Base-by-base conservation (phyloP, 2,329 filamentous ascomycete species). In the Diaporthe vexans region DNA sequence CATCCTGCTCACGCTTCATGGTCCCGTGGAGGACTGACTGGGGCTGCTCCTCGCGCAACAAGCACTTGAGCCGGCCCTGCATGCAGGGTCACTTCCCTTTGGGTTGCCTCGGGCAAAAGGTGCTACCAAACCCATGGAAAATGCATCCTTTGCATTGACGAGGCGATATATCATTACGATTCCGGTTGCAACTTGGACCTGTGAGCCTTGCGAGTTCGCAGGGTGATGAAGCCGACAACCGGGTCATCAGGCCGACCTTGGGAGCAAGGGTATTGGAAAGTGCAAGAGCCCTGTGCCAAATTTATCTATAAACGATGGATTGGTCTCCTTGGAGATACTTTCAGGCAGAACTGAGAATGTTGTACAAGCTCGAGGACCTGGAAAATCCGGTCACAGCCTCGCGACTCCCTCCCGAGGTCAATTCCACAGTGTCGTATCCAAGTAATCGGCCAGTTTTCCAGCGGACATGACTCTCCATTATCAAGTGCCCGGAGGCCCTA, bases 31-130 rank as follows among this genome's bases (percentile, higher is more conserved):
- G 10, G 9, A 13, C 10, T 40, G 3, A 54, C 24, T 40, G 48
- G 48, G 21, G 29, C 29, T 26, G 29, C 15, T 35, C 7, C 33
- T 51, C 13, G 10, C 21, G 11, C 46, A 26, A 8, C 29, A n/a
- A 11, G 21, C n/a, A n/a, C n/a, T n/a, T n/a, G n/a, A n/a, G n/a
- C 24, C 17, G 8, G 37, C 63, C 63, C 63, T 68, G 35, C 21
- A 33, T 68, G 63, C 63, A 68, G 63, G 63, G 63, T n/a, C 33
- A 19, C 15, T 8, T 24, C 40, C 40, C 59, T 63, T 17, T n/a
- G 5, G 15, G 17, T 6, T 52, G 37, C 21, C 33, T 54, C 7
- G 40, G 46, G 63, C 63, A 68, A 68, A 19, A 26, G 54, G 46
- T 29, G 29, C 29, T 52, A 26, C 29, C 33, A 24, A 15, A 8